Percentiles rank a stretch among this genome's conserved stretches.
Evolutionary conservation across 2,329 filamentous ascomycete genomes (phyloP).

Genomic region (Claviceps africana): DNA sequence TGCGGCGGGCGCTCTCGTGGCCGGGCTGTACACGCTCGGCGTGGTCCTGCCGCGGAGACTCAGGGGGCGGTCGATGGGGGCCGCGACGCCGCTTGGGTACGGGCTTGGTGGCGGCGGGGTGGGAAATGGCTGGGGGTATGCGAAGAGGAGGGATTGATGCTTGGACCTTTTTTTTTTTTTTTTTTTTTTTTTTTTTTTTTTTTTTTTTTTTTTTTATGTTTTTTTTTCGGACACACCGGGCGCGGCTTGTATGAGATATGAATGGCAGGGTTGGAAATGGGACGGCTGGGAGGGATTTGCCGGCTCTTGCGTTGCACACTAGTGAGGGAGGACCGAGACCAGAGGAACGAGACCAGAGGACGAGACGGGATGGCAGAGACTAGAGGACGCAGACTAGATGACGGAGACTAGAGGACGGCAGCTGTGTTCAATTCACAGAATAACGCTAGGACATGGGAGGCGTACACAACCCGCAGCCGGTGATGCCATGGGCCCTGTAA

Average conservation of each 20-base stretch:
- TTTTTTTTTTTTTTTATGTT: background rate
- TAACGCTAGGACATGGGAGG: no score
- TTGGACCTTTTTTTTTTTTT: background rate
- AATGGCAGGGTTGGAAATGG: background rate
- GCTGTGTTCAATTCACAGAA: no score
- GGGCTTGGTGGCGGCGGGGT: constrained; percentile 30
- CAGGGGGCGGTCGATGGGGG: constrained; percentile 35
- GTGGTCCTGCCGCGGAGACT: constrained; percentile 41
- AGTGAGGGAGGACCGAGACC: no score
- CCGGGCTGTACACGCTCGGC: constrained; percentile 47
- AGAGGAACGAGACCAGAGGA: no score
- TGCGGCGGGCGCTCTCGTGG: constrained; percentile 37
- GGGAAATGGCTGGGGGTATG: constrained; percentile 47
- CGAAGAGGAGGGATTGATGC: constrained; percentile 29
- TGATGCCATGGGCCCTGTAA: no score
- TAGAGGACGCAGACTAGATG: no score
- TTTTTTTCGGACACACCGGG: no score
- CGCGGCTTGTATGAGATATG: background rate
- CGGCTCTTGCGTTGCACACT: no score
- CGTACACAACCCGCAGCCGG: no score
- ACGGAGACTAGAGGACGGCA: no score
- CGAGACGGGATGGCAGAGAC: no score
- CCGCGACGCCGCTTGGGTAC: constrained; percentile 43
- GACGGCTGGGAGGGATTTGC: no score
- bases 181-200: background rate